phyloP scores from a whole-genome alignment of 2,329 filamentous ascomycete species.

The Trichoderma oligosporum region DNA sequence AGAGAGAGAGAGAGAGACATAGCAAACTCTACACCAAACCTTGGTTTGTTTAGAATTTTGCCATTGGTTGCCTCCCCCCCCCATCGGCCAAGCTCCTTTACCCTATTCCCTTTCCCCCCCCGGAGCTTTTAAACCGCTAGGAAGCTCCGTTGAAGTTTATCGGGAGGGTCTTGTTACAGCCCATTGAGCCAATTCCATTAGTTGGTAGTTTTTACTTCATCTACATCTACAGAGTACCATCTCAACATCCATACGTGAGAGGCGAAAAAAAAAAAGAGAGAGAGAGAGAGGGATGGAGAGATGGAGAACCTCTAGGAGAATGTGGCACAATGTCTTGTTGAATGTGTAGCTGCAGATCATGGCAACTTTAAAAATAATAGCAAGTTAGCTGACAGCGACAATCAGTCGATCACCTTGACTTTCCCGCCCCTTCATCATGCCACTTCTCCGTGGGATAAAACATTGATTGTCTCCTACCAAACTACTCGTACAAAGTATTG shows the following conservation, averaged over 20 bases:
- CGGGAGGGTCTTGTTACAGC: not conserved
- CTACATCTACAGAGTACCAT: no score
- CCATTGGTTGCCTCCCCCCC: no score
- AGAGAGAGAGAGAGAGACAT: not conserved
- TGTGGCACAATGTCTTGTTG: no score
- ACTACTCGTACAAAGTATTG: no score
- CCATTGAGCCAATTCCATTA: not conserved
- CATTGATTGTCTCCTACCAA: no score
- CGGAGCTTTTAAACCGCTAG: slow-evolving; percentile 11
- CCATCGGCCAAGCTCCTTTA: not conserved
- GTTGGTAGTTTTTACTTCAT: no score
- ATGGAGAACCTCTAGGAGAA: no score
- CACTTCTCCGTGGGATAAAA: no score
- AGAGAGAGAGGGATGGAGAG: no score
- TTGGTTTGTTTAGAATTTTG: not conserved
- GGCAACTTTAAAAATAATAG: not conserved
- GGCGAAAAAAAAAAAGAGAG: no score
- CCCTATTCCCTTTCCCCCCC: not conserved
- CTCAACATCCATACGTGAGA: no score
- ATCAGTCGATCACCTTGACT: not conserved
- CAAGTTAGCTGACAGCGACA: not conserved
- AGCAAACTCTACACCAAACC: not conserved
- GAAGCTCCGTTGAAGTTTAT: slow-evolving; percentile 13
- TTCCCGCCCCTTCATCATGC: slow-evolving; percentile 10
- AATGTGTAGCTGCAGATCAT: not conserved